Evolutionary conservation across 768 basidiomycete species (phyloP), one percentile per base, ranked within the genome.

Genomic region (Suillus placidus): DNA sequence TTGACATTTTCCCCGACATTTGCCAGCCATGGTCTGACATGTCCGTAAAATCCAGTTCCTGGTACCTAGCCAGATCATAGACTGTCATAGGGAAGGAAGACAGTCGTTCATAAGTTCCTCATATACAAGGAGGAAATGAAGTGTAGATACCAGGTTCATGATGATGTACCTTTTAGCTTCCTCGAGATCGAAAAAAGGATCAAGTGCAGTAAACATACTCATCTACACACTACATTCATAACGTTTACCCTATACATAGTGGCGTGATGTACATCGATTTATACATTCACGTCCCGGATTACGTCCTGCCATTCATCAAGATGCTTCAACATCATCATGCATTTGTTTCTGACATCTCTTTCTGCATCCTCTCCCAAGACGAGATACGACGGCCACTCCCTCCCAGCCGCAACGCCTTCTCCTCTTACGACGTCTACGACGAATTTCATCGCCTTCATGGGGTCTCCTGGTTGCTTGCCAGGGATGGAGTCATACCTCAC

Each of bases 241-340:
- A 30, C 8, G 2, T 30, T 18, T 30, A 26, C 23, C 6, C 26
- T 32, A 52, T 30, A 55, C 54, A 34, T n/a, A 34, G 10, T 35
- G 12, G 34, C 13, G 30, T 30, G 7, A 1, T 82, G 16, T 30
- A 32, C 16, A 2, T 4, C 30, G 20, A 35, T 82, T 81, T 61
- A 82, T 40, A 58, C 77, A 61, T 78, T 78, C 2, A 85, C 81
- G 30, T 81, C 78, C 57, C 78, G 72, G 14, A 83, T 76, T 26
- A 85, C 77, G 71, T 87, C 85, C 65, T 79, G 76, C 86, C 86
- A 88, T 60, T 84, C 84, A 62, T 87, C 84, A 23, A 88, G 78
- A 23, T 80, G 77, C 34, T 73, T 68, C 64, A 85, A 69, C 52
- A 85, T 75, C 65, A 76, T 79, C n/a, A 71, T 71, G 56, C 80